Evolutionary conservation across 1,139 yeast genomes (phyloP), one percentile per base, ranked within the genome.

Genomic region (Hyphopichia khmerensis): DNA sequence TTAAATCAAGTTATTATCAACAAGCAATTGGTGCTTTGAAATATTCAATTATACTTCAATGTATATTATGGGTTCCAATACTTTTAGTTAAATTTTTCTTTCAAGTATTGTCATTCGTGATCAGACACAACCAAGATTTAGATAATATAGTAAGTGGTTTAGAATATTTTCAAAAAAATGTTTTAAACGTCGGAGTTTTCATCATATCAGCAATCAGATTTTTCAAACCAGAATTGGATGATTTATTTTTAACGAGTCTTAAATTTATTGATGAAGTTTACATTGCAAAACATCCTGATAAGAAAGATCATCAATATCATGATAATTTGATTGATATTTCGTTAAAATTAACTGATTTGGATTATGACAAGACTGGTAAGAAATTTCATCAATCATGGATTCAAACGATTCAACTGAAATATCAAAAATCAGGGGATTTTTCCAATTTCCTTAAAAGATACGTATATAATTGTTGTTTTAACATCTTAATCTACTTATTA

Each of bases 101-200:
- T 38, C 48, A 31, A 29, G 38, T 43, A 33, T 40, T 39, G 30
- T 49, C 39, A 3, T 30, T 38, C 5, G 14, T 38, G 6, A 21
- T 38, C 4, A 18, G 27, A 3, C 40, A 38, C 18, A n/a, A 48
- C 46, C 34, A 40, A 42, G 38, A 49, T 18, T 48, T 55, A 27
- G 46, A 53, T 34, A 34, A 45, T 15, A 35, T 50, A 27, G 36
- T 62, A 16, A 55, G 50, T 21, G 46, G 54, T 23, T 45, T 72
- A 37, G 48, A 52, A 33, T 68, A 62, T 47, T 53, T 72, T 48
- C 71, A 69, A 45, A 56, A 60, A 42, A 57, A 65, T 33, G 65
- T 72, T 32, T 59, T 75, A 43, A 69, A 77, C 50, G 49, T 76
- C 35, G 69, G 72, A n/a, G 71, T 72, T 6, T 64, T 77, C 44